Base-by-base conservation (phyloP, 2,329 filamentous ascomycete genomes). In the Sporothrix brasiliensis region DNA sequence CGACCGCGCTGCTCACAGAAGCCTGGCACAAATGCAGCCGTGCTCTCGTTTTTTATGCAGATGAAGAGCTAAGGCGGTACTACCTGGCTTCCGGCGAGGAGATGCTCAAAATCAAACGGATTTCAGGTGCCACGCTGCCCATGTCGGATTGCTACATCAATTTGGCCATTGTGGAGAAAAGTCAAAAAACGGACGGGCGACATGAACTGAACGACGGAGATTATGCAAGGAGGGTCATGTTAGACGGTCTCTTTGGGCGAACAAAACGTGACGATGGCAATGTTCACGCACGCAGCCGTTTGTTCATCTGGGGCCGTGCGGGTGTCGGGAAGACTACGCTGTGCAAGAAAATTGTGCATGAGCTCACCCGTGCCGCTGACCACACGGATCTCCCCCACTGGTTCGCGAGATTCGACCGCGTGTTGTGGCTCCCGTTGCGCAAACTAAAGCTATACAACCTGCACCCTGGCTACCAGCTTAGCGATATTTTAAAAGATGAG, bases 81-180 rank as follows among this genome's bases (percentile, higher is more conserved):
- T 58, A 34, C 30, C 14, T 39, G 11, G 13, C n/a, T 11, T 7
- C 4, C 27, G 13, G 13, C 10, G 52, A 54, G 52, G 27, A 13
- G n/a, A 21, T 27, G n/a, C 21, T 54, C 19, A n/a, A 27, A 24
- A 54, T 81, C 54, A 70, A 79, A 73, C 76, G 79, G 21, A 76
- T 82, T 39, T 81, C 78, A 7, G 79, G 79, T 44, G 74, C 78
- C 0, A 4, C 4, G 13, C 71, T 81, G 39, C 27, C 74, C 2
- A 79, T 81, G 75, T 74, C 79, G 39, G 76, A 78, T 50, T 81
- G 79, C 72, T 81, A 81, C 61, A 81, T 81, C 72, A 81, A 82
- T 71, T 78, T 82, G 27, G 76, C 76, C 61, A 75, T 81, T n/a
- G 69, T 81, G 10, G n/a, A 61, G 19, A 24, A 47, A 47, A 47